A percentile compares a stretch with the other conserved stretches of the same genome.
These are phyloP conservation scores for Polyporus arcularius DNA, from an alignment of 768 basidiomycete species.

Conservation along the genomic window DNA sequence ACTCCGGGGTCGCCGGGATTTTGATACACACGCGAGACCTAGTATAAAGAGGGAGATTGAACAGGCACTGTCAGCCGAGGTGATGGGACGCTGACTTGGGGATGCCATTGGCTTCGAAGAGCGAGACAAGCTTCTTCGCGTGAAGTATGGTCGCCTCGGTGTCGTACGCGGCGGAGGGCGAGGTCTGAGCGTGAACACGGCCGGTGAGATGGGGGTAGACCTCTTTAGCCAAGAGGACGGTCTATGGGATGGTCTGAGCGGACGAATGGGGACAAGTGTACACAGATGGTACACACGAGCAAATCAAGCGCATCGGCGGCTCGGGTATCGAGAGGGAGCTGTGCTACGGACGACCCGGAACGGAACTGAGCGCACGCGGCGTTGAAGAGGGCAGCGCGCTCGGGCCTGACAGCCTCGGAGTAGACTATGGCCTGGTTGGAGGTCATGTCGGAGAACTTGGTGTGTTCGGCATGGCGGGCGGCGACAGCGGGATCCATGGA, in stretches of 20 bases:
- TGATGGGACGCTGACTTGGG: conserved; percentile 31
- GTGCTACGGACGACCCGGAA: conserved; percentile 9
- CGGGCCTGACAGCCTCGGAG: conserved; percentile 35
- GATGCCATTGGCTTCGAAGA: conserved; percentile 46
- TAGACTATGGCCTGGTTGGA: conserved; percentile 51
- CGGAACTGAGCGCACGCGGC: conserved; percentile 30
- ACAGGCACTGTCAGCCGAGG: too few species aligned
- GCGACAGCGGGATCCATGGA: conserved; percentile 49
- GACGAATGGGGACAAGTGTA: background rate
- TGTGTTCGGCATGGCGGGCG: conserved; percentile 31
- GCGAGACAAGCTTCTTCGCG: conserved; percentile 40
- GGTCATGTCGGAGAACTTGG: conserved; percentile 47
- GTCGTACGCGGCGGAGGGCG: conserved; percentile 43
- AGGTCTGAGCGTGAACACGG: conserved; percentile 47
- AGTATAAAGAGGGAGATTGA: background rate
- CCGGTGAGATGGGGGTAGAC: conserved; percentile 43
- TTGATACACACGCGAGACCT: conserved; percentile 59
- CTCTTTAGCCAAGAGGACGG: conserved; percentile 45
- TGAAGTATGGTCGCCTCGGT: conserved; percentile 43
- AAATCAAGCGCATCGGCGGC: conserved; percentile 40
- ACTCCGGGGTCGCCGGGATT: conserved; percentile 56
- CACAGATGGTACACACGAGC: conserved; percentile 32
- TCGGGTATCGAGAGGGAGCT: conserved; percentile 28
- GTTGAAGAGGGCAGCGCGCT: conserved; percentile 33
- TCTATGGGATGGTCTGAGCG: conserved; percentile 29